Evolutionary conservation across 352 stramenopile species (phyloP), one percentile per base, ranked within the genome.

Genomic region (Phytophthora crassamura): DNA sequence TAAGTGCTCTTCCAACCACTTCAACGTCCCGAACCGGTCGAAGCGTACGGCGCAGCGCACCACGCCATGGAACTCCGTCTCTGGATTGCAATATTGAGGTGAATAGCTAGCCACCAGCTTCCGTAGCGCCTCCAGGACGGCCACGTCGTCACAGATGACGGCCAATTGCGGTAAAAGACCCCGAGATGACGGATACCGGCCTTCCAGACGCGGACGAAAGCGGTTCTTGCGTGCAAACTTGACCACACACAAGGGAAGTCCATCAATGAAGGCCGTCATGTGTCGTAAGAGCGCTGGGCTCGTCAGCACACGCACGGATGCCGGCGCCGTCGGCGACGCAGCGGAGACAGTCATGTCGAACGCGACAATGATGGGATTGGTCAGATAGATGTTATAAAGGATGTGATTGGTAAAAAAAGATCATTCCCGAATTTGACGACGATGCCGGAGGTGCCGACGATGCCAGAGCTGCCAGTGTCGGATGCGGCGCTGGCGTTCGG

Each of bases 11-110:
- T 65, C 54, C 16, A 77, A 49, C 69, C 69, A 77, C 25, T 71
- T 42, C 22, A 77, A 48, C 43, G 43, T 51, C 6, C 63, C 34
- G 33, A 71, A 32, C 5, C 62, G 66, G 34, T 74, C 64, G 55
- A 71, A 77, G 35, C 69, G 48, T 14, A 77, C 64, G 18, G 64
- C 69, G n/a, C 69, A 77, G 2, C 69, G 39, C 16, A 77, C 49
- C 2, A 74, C 59, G 1, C 58, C 64, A 15, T 63, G 32, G 22
- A 74, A 77, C 14, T 77, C 64, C 22, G 63, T 73, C 45, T 67
- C 64, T 4, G 38, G 45, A 33, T 69, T 50, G 33, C 20, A 7
- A 42, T 70, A 56, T 39, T 48, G 39, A n/a, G 36, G 41, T 18
- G 42, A 62, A 42, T 70, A 55, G 2, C 20, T 55, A 4, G 20